A percentile compares a stretch with the other conserved stretches of the same genome.
Conservation (phyloP, 345 rosid genomes). For the Lumnitzera racemosa region DNA sequence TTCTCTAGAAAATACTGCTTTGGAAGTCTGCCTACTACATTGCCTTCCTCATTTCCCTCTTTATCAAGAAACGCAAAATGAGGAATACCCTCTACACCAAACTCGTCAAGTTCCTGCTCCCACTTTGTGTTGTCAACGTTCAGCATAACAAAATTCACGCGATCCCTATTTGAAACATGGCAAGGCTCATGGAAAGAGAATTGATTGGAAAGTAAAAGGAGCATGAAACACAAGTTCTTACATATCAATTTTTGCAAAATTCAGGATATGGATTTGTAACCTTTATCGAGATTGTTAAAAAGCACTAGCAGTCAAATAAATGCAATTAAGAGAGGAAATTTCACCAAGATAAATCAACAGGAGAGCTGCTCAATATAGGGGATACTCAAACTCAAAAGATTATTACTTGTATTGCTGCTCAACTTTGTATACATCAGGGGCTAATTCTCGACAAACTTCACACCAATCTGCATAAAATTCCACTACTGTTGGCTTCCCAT, state of each 20-base stretch:
- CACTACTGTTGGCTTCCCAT: slow-evolving; percentile 93
- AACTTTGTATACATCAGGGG: slow-evolving; percentile 86
- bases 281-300: too few species aligned
- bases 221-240: too few species aligned
- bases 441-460: slow-evolving; percentile 88
- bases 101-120: slow-evolving; percentile 96
- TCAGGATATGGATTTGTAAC: too few species aligned
- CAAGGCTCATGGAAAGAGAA: too few species aligned
- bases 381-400: background rate
- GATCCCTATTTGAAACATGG: slow-evolving; percentile 37
- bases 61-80: slow-evolving; percentile 82
- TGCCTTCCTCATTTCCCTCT: slow-evolving; percentile 89
- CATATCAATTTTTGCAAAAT: too few species aligned
- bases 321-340: too few species aligned
- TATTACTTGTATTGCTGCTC: slow-evolving; percentile 86
- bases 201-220: too few species aligned
- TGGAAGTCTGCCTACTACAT: slow-evolving; percentile 88
- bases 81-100: slow-evolving; percentile 97
- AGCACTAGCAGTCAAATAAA: too few species aligned
- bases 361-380: background rate
- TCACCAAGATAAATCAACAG: background rate
- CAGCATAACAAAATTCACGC: slow-evolving; percentile 92
- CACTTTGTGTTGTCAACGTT: slow-evolving; percentile 95
- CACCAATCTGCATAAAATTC: slow-evolving; percentile 99
- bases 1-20: slow-evolving; percentile 69